A percentile compares a stretch with the other conserved stretches of the same genome.
Conservation (phyloP, 1,284 basidiomycete genomes). For the Tetrapyrgos nigripes region DNA sequence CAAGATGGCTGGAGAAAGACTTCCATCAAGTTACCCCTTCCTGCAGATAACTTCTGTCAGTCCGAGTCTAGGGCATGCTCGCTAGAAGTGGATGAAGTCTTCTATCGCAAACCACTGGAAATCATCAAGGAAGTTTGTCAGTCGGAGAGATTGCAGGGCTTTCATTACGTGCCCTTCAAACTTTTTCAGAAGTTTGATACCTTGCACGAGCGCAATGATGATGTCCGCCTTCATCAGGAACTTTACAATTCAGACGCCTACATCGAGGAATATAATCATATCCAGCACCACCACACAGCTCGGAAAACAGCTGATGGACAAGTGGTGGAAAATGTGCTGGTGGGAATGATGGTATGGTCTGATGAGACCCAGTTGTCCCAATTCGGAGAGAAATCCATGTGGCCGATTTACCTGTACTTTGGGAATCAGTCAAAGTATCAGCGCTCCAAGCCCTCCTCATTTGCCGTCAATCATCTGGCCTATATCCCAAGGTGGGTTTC, state of each 20-base stretch:
- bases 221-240: neutral
- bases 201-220: neutral
- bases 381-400: conserved; percentile 40
- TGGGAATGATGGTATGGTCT: conserved; percentile 40
- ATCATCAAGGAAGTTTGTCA: conserved; percentile 33
- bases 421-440: conserved; percentile 44
- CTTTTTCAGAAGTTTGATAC: conserved; percentile 7
- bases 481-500: conserved; percentile 35
- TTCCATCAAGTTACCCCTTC: neutral
- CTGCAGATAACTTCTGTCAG: neutral
- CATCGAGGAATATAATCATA: conserved; percentile 1
- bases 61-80: neutral
- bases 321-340: conserved; percentile 6
- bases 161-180: conserved; percentile 39
- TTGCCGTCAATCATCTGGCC: conserved; percentile 39
- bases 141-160: conserved; percentile 25
- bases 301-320: no score
- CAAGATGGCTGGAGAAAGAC: neutral
- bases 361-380: conserved; percentile 42
- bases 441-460: conserved; percentile 23
- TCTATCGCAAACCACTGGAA: conserved; percentile 28
- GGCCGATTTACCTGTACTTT: conserved; percentile 45
- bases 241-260: conserved; percentile 5
- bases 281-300: neutral
- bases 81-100: conserved; percentile 32